These are phyloP conservation scores for Pyrenophora tritici-repentis DNA, from an alignment of 2,329 filamentous ascomycete species.

Conservation along the genomic window DNA sequence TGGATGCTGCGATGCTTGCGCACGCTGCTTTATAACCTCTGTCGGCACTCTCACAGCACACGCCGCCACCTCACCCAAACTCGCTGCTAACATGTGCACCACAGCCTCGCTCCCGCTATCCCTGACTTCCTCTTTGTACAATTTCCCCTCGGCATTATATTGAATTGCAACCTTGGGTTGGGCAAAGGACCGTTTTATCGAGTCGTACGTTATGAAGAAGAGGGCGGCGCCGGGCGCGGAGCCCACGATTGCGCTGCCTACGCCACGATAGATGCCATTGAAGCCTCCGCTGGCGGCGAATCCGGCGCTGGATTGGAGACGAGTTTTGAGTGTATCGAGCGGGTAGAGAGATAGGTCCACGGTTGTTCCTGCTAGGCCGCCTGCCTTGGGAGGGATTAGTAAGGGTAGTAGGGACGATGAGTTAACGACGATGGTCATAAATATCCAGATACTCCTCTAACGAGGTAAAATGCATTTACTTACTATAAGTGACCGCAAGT, in stretches of 20 bases:
- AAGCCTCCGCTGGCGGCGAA: conserved; percentile 87
- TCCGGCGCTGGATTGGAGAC: conserved; percentile 80
- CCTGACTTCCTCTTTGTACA: conserved; percentile 26
- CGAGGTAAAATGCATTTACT: conserved; percentile 5
- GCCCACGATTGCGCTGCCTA: conserved; percentile 86
- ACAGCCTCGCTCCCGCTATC: conserved; percentile 37
- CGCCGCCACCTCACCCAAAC: conserved; percentile 85
- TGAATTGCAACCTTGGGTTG: conserved; percentile 13
- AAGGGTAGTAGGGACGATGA: not conserved
- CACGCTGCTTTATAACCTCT: conserved; percentile 95
- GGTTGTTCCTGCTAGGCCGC: conserved; percentile 89
- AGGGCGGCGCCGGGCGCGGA: conserved; percentile 92
- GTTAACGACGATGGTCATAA: too few relatives aligned
- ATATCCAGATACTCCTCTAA: too few relatives aligned
- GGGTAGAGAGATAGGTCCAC: conserved; percentile 97
- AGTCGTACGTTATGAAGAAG: conserved; percentile 96
- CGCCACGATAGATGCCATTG: conserved; percentile 87
- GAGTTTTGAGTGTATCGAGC: conserved; percentile 98
- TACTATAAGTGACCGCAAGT: conserved; percentile 55
- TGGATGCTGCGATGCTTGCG: conserved; percentile 83
- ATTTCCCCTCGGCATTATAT: conserved; percentile 35
- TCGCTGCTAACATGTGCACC: conserved; percentile 82
- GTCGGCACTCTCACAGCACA: conserved; percentile 92
- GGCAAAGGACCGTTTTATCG: conserved; percentile 56
- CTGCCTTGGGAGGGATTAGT: conserved; percentile 61